phyloP scores from a whole-genome alignment of 129 eudicot genomes.

The Helianthus tuberosus region DNA sequence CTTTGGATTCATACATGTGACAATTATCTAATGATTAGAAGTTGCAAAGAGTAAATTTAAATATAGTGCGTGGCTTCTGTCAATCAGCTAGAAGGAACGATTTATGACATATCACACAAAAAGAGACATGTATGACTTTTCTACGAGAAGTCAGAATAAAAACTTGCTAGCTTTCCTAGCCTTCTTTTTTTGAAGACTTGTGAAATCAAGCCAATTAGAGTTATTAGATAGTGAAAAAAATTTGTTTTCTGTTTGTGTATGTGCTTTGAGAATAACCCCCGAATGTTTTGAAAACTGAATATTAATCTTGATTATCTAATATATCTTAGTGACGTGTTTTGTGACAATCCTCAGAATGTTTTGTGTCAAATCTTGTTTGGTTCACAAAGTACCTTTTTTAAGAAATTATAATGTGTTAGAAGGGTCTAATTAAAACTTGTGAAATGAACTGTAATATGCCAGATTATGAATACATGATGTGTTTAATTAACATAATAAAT shows the following conservation, averaged over 20 bases:
- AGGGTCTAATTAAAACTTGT: too few relatives aligned
- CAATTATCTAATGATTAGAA: conserved; percentile 36
- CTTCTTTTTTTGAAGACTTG: background rate
- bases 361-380: too few relatives aligned
- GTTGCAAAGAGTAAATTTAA: conserved; percentile 17
- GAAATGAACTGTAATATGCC: too few relatives aligned
- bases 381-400: too few relatives aligned
- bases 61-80: conserved; percentile 28
- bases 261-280: too few relatives aligned
- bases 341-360: too few relatives aligned
- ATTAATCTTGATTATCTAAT: too few relatives aligned
- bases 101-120: conserved; percentile 3
- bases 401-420: too few relatives aligned
- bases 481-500: too few relatives aligned
- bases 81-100: conserved; percentile 23
- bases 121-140: conserved; percentile 31
- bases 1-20: conserved; percentile 33
- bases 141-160: conserved; percentile 7
- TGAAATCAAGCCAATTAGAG: background rate
- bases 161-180: conserved; percentile 13
- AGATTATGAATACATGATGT: too few relatives aligned
- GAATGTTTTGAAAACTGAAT: too few relatives aligned
- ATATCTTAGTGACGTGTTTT: too few relatives aligned
- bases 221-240: background rate
- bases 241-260: background rate